Base-by-base conservation (phyloP, 2,329 filamentous ascomycete species). In the Aspergillus latus region DNA sequence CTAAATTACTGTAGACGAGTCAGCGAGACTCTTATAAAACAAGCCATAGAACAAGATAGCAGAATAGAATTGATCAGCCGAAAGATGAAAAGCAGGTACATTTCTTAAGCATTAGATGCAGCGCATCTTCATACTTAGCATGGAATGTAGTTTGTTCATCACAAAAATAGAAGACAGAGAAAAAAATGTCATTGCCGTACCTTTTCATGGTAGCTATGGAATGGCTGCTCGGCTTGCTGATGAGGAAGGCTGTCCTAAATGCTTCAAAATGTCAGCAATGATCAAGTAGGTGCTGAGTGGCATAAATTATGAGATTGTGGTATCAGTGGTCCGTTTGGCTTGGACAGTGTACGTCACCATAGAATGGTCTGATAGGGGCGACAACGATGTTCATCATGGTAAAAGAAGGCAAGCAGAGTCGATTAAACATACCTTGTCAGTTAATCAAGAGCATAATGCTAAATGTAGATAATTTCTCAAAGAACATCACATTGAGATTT, bases 61-160 rank as follows among this genome's bases (percentile, higher is more conserved):
- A 45, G 59, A 58, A 60, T 64, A 55, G 64, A 63, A 60, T 56
- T 69, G 70, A 73, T 84, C 82, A 84, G 80, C 76, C 76, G 82
- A 84, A 84, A 84, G 82, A 84, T 84, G 82, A 84, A 84, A 83
- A 84, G 79, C 78, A 79, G 79, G 77, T 81, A 82, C 80, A 80
- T 78, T 70, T 76, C 70, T 74, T 75, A 82, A 80, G 74, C 81
- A 83, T 77, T 69, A 77, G 77, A 71, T 71, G 68, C 69, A 68
- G 62, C 62, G 62, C 71, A 73, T 74, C 80, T 80, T 84, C 80
- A 83, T 81, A 75, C 73, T 84, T 84, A 84, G 82, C 82, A 84
- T 84, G 81, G 81, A 84, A 82, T 82, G 79, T 81, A 73, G 70
- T 62, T 59, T 72, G 74, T 73, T 76, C 79, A 83, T 84, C 81